Conservation (phyloP, 306 rosid species). For the Leucaena leucocephala region DNA sequence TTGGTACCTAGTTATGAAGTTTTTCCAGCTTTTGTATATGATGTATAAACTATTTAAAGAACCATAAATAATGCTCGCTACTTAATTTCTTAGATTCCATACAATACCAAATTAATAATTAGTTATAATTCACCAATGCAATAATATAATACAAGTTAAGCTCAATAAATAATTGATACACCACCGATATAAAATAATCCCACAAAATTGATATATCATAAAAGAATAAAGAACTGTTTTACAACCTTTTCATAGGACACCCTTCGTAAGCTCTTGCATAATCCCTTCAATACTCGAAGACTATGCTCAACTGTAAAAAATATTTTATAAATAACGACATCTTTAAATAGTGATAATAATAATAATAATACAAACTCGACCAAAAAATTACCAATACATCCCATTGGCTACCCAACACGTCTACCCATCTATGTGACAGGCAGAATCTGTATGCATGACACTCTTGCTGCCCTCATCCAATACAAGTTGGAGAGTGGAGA, state of each 20-base stretch:
- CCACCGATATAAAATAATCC: conserved; percentile 18
- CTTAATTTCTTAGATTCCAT: too few relatives aligned
- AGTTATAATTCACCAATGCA: too few relatives aligned
- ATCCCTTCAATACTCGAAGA: conserved; percentile 38
- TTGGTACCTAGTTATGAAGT: too few relatives aligned
- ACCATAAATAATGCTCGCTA: too few relatives aligned
- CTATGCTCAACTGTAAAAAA: conserved; percentile 41
- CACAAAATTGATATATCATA: conserved; percentile 41
- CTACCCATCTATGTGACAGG: conserved; percentile 52
- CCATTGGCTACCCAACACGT: conserved; percentile 45
- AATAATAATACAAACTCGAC: conserved; percentile 40
- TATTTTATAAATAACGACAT: neutral
- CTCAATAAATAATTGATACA: neutral
- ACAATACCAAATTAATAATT: too few relatives aligned
- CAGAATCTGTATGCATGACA: conserved; percentile 39
- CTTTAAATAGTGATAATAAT: conserved; percentile 23
- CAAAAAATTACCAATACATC: conserved; percentile 45
- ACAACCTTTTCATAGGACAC: conserved; percentile 47
- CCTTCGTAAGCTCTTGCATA: conserved; percentile 50
- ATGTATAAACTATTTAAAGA: too few relatives aligned
- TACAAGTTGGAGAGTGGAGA: conserved; percentile 26
- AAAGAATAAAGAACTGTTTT: conserved; percentile 51
- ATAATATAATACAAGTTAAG: too few relatives aligned
- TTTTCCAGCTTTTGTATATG: too few relatives aligned
- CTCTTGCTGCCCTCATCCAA: conserved; percentile 35